phyloP scores from a whole-genome alignment of 345 rosid genomes.

The Odontarrhena argentea region DNA sequence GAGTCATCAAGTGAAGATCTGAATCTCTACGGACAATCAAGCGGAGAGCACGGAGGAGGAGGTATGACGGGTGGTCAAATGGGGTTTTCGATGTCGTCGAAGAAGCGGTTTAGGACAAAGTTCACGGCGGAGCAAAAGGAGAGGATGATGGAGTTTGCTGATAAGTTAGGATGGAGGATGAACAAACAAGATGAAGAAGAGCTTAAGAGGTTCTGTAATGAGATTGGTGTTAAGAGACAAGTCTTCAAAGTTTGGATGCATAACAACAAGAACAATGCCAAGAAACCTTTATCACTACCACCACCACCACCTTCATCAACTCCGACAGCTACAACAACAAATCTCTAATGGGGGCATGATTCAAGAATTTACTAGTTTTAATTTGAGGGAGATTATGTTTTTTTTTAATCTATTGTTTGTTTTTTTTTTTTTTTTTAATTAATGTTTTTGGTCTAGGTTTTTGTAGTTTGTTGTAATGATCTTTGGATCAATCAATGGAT shows the following conservation, averaged over 20 bases:
- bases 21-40: constrained; percentile 52
- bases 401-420: constrained; percentile 25
- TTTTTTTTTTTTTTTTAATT: constrained; percentile 3
- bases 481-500: constrained; percentile 46
- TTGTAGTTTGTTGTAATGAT: constrained; percentile 39
- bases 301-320: not conserved
- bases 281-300: constrained; percentile 42
- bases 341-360: constrained; percentile 8
- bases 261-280: constrained; percentile 68
- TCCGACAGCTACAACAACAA: not conserved
- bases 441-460: constrained; percentile 31
- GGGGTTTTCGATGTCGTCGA: constrained; percentile 57
- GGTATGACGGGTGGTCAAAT: constrained; percentile 47
- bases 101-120: constrained; percentile 62
- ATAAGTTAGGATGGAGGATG: constrained; percentile 77
- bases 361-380: constrained; percentile 11
- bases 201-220: constrained; percentile 61
- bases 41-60: constrained; percentile 39
- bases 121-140: constrained; percentile 73
- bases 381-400: constrained; percentile 28
- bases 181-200: constrained; percentile 69
- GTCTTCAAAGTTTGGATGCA: constrained; percentile 94
- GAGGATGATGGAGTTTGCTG: constrained; percentile 79
- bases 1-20: constrained; percentile 87
- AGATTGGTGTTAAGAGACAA: constrained; percentile 67